A percentile compares a stretch with the other conserved stretches of the same genome.
Evolutionary conservation across 139 green algal genomes (phyloP).

Genomic region (Closterium sp.): DNA sequence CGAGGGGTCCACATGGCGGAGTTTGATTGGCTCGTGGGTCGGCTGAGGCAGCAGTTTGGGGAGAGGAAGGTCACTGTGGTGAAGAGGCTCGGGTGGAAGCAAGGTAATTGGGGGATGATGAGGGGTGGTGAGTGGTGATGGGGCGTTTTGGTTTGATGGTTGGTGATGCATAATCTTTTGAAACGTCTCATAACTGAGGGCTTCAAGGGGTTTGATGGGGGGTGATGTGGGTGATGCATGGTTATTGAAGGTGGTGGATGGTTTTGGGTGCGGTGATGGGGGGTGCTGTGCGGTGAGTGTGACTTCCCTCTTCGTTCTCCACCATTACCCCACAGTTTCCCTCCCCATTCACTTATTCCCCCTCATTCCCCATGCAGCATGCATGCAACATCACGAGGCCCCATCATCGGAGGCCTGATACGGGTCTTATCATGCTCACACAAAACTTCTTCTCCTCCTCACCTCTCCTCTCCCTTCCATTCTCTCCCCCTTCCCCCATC

Average conservation of each 20-base stretch:
- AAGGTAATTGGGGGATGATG: neutral
- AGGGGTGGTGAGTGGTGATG: neutral
- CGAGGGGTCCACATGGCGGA: neutral
- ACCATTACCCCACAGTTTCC: no score
- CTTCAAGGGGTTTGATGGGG: no score
- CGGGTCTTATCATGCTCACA: neutral
- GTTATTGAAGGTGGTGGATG: neutral
- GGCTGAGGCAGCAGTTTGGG: neutral
- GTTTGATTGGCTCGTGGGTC: neutral
- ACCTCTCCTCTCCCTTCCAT: neutral
- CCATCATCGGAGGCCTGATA: no score
- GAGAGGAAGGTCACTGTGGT: neutral
- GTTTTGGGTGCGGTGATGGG: neutral
- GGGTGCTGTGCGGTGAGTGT: neutral
- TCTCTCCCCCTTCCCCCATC: no score
- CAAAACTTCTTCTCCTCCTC: no score
- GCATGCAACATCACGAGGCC: no score
- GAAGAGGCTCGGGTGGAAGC: neutral
- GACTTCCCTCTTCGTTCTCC: no score
- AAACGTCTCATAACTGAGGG: no score
- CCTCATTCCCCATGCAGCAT: no score
- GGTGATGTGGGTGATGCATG: no score
- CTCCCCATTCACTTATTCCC: no score
- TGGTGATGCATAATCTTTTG: no score
- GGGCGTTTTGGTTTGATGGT: neutral